phyloP scores from a whole-genome alignment of 1,139 yeast genomes.

The Yamadazyma friedrichii region DNA sequence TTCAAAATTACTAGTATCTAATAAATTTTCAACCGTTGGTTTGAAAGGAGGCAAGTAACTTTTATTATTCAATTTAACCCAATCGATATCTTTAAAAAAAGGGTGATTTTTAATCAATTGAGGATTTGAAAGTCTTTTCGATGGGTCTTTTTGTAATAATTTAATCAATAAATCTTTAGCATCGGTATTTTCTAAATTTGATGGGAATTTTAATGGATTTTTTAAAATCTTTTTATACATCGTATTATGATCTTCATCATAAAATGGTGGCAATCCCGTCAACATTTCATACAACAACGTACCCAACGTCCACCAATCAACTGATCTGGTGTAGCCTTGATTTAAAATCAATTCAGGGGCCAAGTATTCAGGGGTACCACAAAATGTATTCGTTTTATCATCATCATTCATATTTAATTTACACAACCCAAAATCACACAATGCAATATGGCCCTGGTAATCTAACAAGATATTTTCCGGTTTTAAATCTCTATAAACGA shows the following conservation, averaged over 20 bases:
- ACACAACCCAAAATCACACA: slow-evolving; percentile 96
- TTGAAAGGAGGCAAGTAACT: slow-evolving; percentile 95
- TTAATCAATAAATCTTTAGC: slow-evolving; percentile 81
- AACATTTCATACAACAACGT: slow-evolving; percentile 92
- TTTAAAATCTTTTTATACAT: slow-evolving; percentile 93
- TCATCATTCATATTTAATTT: slow-evolving; percentile 88
- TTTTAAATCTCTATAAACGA: slow-evolving; percentile 90
- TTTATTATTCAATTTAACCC: slow-evolving; percentile 81
- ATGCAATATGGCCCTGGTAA: slow-evolving; percentile 95
- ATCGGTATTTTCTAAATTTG: slow-evolving; percentile 75
- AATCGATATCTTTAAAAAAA: slow-evolving; percentile 87
- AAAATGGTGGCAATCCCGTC: slow-evolving; percentile 94
- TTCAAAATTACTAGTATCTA: slow-evolving; percentile 92
- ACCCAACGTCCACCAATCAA: slow-evolving; percentile 98
- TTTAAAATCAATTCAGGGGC: slow-evolving; percentile 93
- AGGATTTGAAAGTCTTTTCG: slow-evolving; percentile 77
- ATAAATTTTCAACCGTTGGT: slow-evolving; percentile 83
- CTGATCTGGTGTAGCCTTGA: slow-evolving; percentile 91
- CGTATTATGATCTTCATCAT: slow-evolving; percentile 88
- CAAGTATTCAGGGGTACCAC: slow-evolving; percentile 95
- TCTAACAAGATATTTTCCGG: slow-evolving; percentile 93
- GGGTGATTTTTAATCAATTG: slow-evolving; percentile 80
- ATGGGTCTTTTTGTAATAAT: slow-evolving; percentile 83
- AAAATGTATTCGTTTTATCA: slow-evolving; percentile 89
- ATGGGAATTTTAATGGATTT: slow-evolving; percentile 86